Evolutionary conservation across 345 rosid species (phyloP).

Genomic region (Firmiana major): DNA sequence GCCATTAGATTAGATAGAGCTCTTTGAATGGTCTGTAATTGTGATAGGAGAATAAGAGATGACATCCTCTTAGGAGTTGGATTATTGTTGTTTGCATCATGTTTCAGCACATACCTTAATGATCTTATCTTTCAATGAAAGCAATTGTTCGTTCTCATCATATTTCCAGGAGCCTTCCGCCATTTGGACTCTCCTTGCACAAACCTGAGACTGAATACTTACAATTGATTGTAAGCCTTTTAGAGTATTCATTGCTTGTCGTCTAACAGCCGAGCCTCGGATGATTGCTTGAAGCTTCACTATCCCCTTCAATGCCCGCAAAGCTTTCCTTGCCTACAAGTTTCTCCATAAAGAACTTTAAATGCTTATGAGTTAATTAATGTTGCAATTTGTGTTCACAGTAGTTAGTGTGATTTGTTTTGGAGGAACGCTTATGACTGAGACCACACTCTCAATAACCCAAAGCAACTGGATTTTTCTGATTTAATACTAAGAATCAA

Average conservation of each 20-base stretch:
- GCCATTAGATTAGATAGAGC: too few species aligned
- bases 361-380: not conserved
- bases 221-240: constrained; percentile 85
- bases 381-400: not conserved
- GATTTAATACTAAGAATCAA: not conserved
- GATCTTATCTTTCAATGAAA: constrained; percentile 46
- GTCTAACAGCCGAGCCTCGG: constrained; percentile 72
- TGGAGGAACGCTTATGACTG: too few species aligned
- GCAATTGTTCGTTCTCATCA: constrained; percentile 42
- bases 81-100: not conserved
- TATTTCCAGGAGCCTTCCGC: constrained; percentile 29
- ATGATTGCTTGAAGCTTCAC: constrained; percentile 89
- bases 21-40: too few species aligned
- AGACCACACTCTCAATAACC: too few species aligned
- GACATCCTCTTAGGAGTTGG: not conserved
- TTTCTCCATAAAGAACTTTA: not conserved
- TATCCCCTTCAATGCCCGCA: constrained; percentile 85
- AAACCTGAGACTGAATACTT: constrained; percentile 70
- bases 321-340: constrained; percentile 83
- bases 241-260: constrained; percentile 72
- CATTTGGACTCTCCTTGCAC: constrained; percentile 46
- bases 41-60: not conserved
- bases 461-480: too few species aligned
- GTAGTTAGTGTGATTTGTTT: not conserved
- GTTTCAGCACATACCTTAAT: constrained; percentile 35